Base-by-base conservation (phyloP, 768 basidiomycete species). In the Suillus cothurnatus region DNA sequence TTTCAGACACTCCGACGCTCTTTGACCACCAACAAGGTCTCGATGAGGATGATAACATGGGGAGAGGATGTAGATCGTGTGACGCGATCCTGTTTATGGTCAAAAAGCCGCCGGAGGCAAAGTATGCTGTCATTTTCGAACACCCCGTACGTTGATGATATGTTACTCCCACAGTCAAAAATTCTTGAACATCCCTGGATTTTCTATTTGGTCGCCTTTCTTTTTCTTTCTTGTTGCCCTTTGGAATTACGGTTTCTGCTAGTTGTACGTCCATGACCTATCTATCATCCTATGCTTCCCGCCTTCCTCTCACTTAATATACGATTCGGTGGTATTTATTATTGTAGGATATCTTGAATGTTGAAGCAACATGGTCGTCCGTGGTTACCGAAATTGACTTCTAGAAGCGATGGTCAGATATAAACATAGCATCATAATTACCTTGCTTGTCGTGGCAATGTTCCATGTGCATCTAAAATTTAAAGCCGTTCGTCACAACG, bases 1-100 rank as follows among this genome's bases (percentile, higher is more conserved):
- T 55, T 69, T 71, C 66, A 47, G 43, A 64, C 45, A 41, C 65
- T 70, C 68, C 68, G 69, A 60, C 65, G 61, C 70, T 75, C 52
- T 77, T 77, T 78, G 64, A 72, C 73, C 75, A 74, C 68, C 69
- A 76, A 77, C 32, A 36, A 65, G 70, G 70, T 73, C 74, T 60
- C 38, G 53, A 38, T 61, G 36, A 61, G 45, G 68, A 31, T 62
- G 52, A 31, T 63, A 59, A 56, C 28, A 64, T 26, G 53, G 60
- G 15, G 72, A 66, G 69, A 32, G 53, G 53, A 67, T 66, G 36
- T 23, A 65, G 52, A 57, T 65, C 34, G 50, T 60, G 53, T 65
- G 66, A 61, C 57, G 57, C 26, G 75, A 76, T 73, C 74, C 38
- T 63, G 34, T 76, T 77, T 68, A 60, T 73, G 75, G 75, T 74